Base-by-base conservation (phyloP, 352 stramenopile species). In the Globisporangium uncinulatum region DNA sequence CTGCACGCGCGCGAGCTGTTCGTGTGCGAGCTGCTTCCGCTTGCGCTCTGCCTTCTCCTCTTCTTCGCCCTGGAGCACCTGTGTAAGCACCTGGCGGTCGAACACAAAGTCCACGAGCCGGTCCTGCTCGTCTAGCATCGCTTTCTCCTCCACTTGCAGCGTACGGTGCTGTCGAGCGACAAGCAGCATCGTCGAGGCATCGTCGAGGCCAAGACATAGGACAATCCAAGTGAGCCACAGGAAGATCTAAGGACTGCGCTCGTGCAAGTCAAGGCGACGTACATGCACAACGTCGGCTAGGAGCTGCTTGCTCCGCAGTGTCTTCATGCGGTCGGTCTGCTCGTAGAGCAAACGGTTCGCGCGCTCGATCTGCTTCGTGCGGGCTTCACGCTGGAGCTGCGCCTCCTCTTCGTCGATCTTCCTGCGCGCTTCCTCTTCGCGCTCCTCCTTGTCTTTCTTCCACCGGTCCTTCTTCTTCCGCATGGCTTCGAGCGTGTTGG, bases 241-340 rank as follows among this genome's bases (percentile, higher is more conserved):
- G 24, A 29, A 29, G 24, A 29, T 29, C 24, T 29, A 29, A 29
- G 24, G 24, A 29, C 24, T 29, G 24, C 24, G 17, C 11, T 21
- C 41, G 17, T 20, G 29, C 10, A 17, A 17, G 14, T 17, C 14
- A 53, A 47, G 41, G 46, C 10, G 29, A 61, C 78, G 54, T 46
- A 80, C 76, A 52, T 94, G 74, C 15, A 96, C 62, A n/a, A 94
- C 88, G 36, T 97, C 91, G 0, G 74, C 62, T 19, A 96, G 71
- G 13, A 96, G 62, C 52, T 96, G 74, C 65, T 96, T 92, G 52
- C 73, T 89, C 0, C 86, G 67, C 32, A 97, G 65, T 5, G 82
- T 87, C 73, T 97, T 97, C 79, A 97, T 96, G 56, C 89, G 93
- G 59, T 97, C 89, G 3, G 88, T 97, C 45, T 97, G 84, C 56